These are phyloP conservation scores for Fusarium longipes DNA, from an alignment of 2,329 filamentous ascomycete species.

Conservation along the genomic window DNA sequence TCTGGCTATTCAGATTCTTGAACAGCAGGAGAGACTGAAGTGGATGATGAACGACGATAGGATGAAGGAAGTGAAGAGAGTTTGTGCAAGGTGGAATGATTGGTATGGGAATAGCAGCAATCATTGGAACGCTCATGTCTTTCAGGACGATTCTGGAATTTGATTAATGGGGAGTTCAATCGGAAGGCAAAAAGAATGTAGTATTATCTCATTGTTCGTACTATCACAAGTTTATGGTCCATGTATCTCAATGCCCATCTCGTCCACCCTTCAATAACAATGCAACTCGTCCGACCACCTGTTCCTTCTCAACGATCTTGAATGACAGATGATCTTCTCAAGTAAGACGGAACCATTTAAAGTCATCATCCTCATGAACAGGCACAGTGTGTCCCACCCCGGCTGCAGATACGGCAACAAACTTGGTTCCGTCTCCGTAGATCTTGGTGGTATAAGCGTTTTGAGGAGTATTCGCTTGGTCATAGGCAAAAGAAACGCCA, in stretches of 20 bases:
- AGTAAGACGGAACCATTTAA: conserved; percentile 2
- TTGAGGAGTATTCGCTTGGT: neutral
- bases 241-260: neutral
- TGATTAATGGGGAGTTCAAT: neutral
- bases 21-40: conserved; percentile 17
- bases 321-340: too few species aligned
- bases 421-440: conserved; percentile 11
- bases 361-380: conserved; percentile 1
- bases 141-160: conserved; percentile 18
- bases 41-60: neutral
- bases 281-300: too few species aligned
- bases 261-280: neutral
- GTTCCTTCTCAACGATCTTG: too few species aligned
- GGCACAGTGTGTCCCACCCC: conserved; percentile 11
- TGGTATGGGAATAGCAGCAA: conserved; percentile 18
- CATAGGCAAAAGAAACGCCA: neutral
- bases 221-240: neutral
- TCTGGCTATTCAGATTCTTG: conserved; percentile 39
- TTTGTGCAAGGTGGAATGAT: conserved; percentile 23
- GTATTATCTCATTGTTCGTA: neutral
- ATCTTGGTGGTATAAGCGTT: conserved; percentile 1
- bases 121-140: conserved; percentile 12
- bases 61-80: conserved; percentile 20
- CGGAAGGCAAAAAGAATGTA: neutral
- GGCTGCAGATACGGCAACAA: conserved; percentile 10